Conservation (phyloP, 2,329 filamentous ascomycete species). For the Lasiodiplodia citricola region DNA sequence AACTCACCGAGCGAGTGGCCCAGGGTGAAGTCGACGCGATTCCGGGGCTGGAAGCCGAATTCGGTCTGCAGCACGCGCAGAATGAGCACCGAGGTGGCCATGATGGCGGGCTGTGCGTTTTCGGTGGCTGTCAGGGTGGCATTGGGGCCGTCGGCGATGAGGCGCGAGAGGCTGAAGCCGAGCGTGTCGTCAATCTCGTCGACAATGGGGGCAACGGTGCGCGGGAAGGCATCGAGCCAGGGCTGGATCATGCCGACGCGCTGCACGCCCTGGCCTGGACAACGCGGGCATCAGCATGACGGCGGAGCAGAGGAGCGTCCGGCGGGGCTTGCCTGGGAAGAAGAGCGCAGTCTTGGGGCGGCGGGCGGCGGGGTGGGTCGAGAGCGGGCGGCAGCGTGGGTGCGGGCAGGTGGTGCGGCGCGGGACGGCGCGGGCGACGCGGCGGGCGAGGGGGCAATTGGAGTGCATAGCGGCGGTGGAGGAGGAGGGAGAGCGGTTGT, state of each 20-base stretch:
- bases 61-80: slow-evolving; percentile 84
- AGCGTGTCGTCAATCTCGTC: slow-evolving; percentile 84
- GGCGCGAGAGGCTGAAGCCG: slow-evolving; percentile 69
- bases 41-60: slow-evolving; percentile 74
- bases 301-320: not conserved
- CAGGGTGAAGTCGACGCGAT: slow-evolving; percentile 79
- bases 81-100: slow-evolving; percentile 91
- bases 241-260: slow-evolving; percentile 84
- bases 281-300: slow-evolving; percentile 2
- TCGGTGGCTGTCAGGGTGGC: slow-evolving; percentile 78
- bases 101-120: slow-evolving; percentile 93
- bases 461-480: slow-evolving; percentile 2
- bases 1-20: slow-evolving; percentile 95
- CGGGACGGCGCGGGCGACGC: not conserved
- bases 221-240: slow-evolving; percentile 86
- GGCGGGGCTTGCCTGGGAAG: slow-evolving; percentile 38
- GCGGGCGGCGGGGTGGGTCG: not conserved
- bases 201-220: slow-evolving; percentile 74
- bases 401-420: slow-evolving; percentile 6
- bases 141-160: slow-evolving; percentile 82
- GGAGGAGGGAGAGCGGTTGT: not conserved
- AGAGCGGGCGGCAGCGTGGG: not conserved
- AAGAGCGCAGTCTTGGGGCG: slow-evolving; percentile 45
- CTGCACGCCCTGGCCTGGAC: slow-evolving; percentile 84
- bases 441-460: slow-evolving; percentile 2